Evolutionary conservation across 176 grass and related monocot species (phyloP).

Genomic region (Dactylis glomerata): DNA sequence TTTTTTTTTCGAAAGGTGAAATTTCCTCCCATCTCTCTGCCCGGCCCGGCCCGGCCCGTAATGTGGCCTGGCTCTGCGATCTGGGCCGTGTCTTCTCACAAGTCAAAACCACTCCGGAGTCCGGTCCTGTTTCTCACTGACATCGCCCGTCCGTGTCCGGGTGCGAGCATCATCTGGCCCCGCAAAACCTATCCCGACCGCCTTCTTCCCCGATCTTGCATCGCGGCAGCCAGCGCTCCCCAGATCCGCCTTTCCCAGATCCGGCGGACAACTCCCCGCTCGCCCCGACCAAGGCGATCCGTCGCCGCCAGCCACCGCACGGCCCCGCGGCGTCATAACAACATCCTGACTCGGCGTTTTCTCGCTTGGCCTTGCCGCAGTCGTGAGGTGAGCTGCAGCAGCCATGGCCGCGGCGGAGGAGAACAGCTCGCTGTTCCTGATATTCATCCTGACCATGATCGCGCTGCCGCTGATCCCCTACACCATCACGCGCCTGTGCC

Average conservation of each 20-base stretch:
- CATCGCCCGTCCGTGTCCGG: not conserved
- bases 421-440: constrained; percentile 87
- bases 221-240: not conserved
- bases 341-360: not conserved
- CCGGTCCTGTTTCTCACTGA: not conserved
- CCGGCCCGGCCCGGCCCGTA: no score
- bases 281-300: not conserved
- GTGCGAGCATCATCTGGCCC: no score
- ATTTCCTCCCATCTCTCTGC: no score
- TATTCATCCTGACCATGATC: constrained; percentile 97
- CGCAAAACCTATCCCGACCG: constrained; percentile 18
- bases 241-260: constrained; percentile 41
- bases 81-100: not conserved
- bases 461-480: constrained; percentile 93
- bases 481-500: constrained; percentile 66
- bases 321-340: not conserved
- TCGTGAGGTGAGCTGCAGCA: not conserved
- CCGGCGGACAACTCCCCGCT: not conserved
- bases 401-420: constrained; percentile 88
- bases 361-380: not conserved
- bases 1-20: no score
- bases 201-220: constrained; percentile 7
- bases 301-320: not conserved
- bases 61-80: no score
- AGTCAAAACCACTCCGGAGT: not conserved